A percentile compares a stretch with the other conserved stretches of the same genome.
Conservation (phyloP, 2,329 filamentous ascomycete genomes). For the Cladophialophora psammophila region DNA sequence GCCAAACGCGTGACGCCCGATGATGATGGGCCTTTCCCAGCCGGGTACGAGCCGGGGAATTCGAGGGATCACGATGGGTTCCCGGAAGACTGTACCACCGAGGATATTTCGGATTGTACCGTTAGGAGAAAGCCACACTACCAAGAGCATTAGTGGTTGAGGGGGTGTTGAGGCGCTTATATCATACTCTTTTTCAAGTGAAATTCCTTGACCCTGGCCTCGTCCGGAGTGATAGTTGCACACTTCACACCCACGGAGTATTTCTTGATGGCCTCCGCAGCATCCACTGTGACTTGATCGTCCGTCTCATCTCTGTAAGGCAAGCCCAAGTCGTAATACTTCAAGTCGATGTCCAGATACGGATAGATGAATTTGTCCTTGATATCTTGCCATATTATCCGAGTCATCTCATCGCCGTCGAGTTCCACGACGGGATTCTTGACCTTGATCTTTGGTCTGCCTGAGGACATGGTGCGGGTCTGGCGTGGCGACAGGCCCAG, state of each 20-base stretch:
- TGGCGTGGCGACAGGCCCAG: constrained; percentile 38
- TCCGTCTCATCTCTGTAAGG: constrained; percentile 95
- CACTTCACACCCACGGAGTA: constrained; percentile 99
- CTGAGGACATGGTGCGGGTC: constrained; percentile 53
- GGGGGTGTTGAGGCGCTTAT: constrained; percentile 14
- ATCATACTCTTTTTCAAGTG: constrained; percentile 93
- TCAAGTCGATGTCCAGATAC: constrained; percentile 95
- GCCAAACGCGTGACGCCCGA: constrained; percentile 96
- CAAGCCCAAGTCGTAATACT: constrained; percentile 95
- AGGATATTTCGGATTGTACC: constrained; percentile 77
- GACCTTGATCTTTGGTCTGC: constrained; percentile 91
- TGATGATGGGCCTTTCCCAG: constrained; percentile 99
- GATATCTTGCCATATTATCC: constrained; percentile 99
- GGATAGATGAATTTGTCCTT: constrained; percentile 76
- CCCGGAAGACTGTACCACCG: constrained; percentile 97
- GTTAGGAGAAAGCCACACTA: constrained; percentile 98
- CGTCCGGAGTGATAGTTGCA: constrained; percentile 97
- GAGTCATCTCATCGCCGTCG: constrained; percentile 94
- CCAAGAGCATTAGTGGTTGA: constrained; percentile 23
- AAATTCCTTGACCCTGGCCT: constrained; percentile 95
- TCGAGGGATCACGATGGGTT: constrained; percentile 94
- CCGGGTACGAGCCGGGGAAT: constrained; percentile 93
- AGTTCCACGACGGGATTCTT: constrained; percentile 99
- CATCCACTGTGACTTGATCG: constrained; percentile 93
- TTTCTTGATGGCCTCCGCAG: constrained; percentile 97